Evolutionary conservation across 192 early-diverging fungal species (phyloP), one percentile per base, ranked within the genome.

Genomic region (Backusella westeae): DNA sequence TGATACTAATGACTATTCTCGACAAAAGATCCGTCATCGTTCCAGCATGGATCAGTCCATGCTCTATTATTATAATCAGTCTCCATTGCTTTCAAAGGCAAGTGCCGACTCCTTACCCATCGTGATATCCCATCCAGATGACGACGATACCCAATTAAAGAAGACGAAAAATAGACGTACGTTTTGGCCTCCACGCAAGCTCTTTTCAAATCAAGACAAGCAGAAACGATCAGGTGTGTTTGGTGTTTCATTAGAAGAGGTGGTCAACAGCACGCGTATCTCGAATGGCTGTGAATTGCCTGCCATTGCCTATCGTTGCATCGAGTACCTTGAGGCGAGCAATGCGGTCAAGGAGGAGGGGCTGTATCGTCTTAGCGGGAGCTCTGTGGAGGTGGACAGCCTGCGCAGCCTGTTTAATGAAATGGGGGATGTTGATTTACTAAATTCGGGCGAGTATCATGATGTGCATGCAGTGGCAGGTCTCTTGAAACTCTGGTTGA

Each of bases 391-490:
- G 39, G 94, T 98, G 65, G 88, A 92, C 68, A 71, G 69, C 44
- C 84, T 99, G 71, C 93, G 93, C 80, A 89, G 90, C 41, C 81
- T 86, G 73, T 99, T 99, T 71, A 91, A 98, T 75, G 29, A 70
- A 72, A 92, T 94, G 35, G 92, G 93, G 1, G 95, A 96, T 85
- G 87, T 94, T 26, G 83, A 91, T 63, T 80, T 96, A 26, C 67
- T 95, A 19, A 80, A 72, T 4, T 79, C 77, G 34, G 85, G 82
- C 12, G 85, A 86, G 73, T 90, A 88, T 74, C 92, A 96, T 65
- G 98, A 99, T 75, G 90, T 96, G 9, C 97, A 99, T 78, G 95
- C 93, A 1, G 91, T 99, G 19, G 91, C 96, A 34, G 95, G 96
- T 8, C 75, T 98, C 66, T 86, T 99, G 63, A 99, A 99, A 81